Evolutionary conservation across 345 rosid genomes (phyloP), one percentile per base, ranked within the genome.

Genomic region (Arabis hirsuta): DNA sequence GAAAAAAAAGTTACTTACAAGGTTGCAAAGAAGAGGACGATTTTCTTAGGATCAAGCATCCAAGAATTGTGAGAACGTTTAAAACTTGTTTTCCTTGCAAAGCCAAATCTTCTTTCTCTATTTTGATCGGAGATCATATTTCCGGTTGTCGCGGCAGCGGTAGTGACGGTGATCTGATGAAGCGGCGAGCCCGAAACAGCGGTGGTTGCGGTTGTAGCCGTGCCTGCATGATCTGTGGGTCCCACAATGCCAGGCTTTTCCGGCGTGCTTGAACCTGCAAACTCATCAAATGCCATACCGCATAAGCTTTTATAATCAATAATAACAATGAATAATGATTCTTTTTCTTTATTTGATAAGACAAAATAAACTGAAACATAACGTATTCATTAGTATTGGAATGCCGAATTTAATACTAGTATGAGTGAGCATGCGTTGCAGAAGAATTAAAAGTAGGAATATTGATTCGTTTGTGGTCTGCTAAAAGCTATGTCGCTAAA

Each of bases 1-100:
- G 1, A 24, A 4, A 19, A 34, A 12, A 20, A 31, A 11, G 4
- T 39, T 31, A 82, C 96, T 82, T 73, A 91, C 99, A 95, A 71
- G 19, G 96, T 87, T 56, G 99, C 99, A 43, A 95, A 95, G 64
- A 95, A 76, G 81, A 91, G 66, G 50, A 95, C 91, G 54, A 95
- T 76, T 81, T 90, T 89, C 83, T 83, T 91, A 7, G 99, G 99
- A 79, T 95, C 96, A 58, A 89, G 65, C 36, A 67, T 59, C 99
- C 96, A 88, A 47, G 84, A 73, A 22, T 76, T 27, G 12, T 85
- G 55, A 54, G 86, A 74, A 2, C 96, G 85, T 81, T 86, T 86
- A 80, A 90, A 82, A 74, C 90, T 87, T 56, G 87, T 86, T 55
- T 96, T 88, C 67, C 90, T 85, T 3, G 66, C 0, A 44, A 71